These are phyloP conservation scores for Oryza officinalis DNA, from an alignment of 176 grass and related monocot genomes.

Conservation along the genomic window DNA sequence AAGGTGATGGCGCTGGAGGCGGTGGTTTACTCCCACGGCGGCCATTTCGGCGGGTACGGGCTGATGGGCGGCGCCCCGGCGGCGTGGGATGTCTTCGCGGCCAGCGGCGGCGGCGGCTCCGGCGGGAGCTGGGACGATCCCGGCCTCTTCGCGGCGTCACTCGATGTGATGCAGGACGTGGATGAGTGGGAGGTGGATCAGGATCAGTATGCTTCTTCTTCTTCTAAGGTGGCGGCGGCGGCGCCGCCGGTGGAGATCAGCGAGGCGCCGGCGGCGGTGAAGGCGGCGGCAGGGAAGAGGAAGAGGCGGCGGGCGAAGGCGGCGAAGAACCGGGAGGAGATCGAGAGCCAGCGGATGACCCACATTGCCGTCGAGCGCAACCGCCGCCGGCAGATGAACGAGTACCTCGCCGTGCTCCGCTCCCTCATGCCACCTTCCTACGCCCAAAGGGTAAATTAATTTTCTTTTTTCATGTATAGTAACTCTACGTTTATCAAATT, in stretches of 20 bases:
- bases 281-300: constrained; percentile 9
- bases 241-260: background rate
- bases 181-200: constrained; percentile 41
- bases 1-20: constrained; percentile 67
- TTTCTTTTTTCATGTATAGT: background rate
- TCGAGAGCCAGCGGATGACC: constrained; percentile 82
- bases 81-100: background rate
- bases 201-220: background rate
- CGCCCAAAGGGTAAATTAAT: constrained; percentile 52
- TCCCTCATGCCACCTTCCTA: constrained; percentile 77
- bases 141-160: constrained; percentile 35
- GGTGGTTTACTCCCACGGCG: constrained; percentile 55
- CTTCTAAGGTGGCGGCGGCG: background rate
- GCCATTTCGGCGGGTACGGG: constrained; percentile 42
- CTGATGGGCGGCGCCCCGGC: background rate
- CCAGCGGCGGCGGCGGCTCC: background rate
- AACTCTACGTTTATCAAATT: background rate
- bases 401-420: constrained; percentile 76
- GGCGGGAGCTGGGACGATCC: background rate
- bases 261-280: background rate
- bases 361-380: constrained; percentile 91
- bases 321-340: constrained; percentile 71
- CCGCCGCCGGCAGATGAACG: constrained; percentile 80
- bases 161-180: constrained; percentile 24
- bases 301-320: constrained; percentile 56